Evolutionary conservation across 257 asterid genomes (phyloP).

Genomic region (Cordia subcordata): DNA sequence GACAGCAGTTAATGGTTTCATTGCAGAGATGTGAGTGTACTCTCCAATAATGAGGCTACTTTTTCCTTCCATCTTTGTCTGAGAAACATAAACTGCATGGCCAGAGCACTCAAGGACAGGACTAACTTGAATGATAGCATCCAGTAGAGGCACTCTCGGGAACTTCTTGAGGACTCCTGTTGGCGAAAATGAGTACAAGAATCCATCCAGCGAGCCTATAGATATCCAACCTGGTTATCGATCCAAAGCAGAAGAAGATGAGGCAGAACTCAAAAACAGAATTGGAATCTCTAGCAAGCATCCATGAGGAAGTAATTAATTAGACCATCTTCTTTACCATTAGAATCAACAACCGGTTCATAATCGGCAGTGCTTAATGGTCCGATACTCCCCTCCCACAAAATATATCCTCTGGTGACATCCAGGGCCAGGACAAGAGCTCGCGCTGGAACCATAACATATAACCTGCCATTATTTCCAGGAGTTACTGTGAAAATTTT

Average conservation of each 20-base stretch:
- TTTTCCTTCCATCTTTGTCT: slow-evolving; percentile 68
- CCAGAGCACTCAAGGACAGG: slow-evolving; percentile 90
- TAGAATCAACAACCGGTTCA: slow-evolving; percentile 71
- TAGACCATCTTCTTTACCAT: slow-evolving; percentile 42
- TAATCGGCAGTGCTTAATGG: slow-evolving; percentile 64
- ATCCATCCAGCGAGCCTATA: slow-evolving; percentile 84
- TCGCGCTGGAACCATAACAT: slow-evolving; percentile 46
- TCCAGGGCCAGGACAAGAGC: slow-evolving; percentile 59
- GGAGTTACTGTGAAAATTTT: slow-evolving; percentile 41
- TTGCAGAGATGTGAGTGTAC: slow-evolving; percentile 55
- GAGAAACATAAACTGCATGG: slow-evolving; percentile 58
- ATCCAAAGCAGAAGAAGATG: not conserved
- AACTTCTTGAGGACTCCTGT: slow-evolving; percentile 54
- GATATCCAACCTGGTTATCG: slow-evolving; percentile 85
- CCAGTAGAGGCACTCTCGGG: slow-evolving; percentile 36
- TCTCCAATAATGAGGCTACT: slow-evolving; percentile 39
- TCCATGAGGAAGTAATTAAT: not conserved
- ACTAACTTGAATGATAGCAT: slow-evolving; percentile 60
- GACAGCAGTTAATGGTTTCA: slow-evolving; percentile 55
- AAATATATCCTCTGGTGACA: slow-evolving; percentile 55
- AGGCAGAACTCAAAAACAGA: not conserved
- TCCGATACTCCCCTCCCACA: slow-evolving; percentile 73
- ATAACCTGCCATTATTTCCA: slow-evolving; percentile 74
- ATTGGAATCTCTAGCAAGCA: not conserved
- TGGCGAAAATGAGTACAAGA: slow-evolving; percentile 80